These are phyloP conservation scores for Geotrichum armillariae DNA, from an alignment of 1,139 yeast species.

Conservation along the genomic window DNA sequence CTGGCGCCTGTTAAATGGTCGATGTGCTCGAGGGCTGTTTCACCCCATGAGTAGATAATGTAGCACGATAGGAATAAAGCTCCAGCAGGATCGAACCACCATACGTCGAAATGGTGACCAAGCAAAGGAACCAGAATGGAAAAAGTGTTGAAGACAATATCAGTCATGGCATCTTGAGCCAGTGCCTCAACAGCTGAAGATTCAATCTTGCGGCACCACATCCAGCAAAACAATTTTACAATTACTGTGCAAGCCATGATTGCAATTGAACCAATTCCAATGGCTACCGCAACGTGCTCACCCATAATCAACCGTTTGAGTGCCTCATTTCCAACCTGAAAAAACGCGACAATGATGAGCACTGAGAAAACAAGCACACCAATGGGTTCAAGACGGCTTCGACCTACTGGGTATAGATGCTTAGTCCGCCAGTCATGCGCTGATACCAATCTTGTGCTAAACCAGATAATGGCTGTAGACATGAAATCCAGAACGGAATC, in stretches of 20 bases:
- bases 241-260: slow-evolving; percentile 67
- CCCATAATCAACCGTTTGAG: slow-evolving; percentile 35
- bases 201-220: slow-evolving; percentile 62
- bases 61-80: slow-evolving; percentile 64
- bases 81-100: slow-evolving; percentile 80
- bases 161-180: slow-evolving; percentile 82
- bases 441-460: slow-evolving; percentile 61
- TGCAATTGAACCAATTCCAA: slow-evolving; percentile 54
- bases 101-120: slow-evolving; percentile 52
- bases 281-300: slow-evolving; percentile 39
- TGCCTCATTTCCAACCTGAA: slow-evolving; percentile 72
- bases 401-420: slow-evolving; percentile 62
- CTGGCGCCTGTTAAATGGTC: slow-evolving; percentile 74
- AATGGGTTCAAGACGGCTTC: slow-evolving; percentile 72
- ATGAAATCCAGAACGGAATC: slow-evolving; percentile 74
- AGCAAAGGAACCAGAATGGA: slow-evolving; percentile 68
- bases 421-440: slow-evolving; percentile 51
- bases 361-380: slow-evolving; percentile 76
- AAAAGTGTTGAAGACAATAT: slow-evolving; percentile 67
- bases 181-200: slow-evolving; percentile 75
- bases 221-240: slow-evolving; percentile 59
- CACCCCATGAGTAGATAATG: slow-evolving; percentile 62
- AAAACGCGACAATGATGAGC: slow-evolving; percentile 67
- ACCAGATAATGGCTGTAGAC: slow-evolving; percentile 70
- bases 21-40: slow-evolving; percentile 66